Evolutionary conservation across 805 yeast genomes (phyloP), one percentile per base, ranked within the genome.

Genomic region (Zygotorulaspora danielsina): DNA sequence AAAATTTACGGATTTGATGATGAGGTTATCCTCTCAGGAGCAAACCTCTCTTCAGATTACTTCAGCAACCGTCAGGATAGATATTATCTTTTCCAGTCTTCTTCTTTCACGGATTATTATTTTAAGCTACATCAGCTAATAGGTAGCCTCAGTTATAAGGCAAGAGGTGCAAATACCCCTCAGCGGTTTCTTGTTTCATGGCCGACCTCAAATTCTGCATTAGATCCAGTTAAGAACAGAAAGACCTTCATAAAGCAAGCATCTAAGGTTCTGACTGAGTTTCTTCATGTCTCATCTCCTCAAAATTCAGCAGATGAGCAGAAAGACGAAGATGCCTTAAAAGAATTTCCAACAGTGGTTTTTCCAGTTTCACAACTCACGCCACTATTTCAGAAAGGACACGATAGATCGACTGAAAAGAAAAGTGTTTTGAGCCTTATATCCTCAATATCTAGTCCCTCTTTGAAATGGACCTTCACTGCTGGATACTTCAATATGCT

Each of bases 401-500:
- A 42, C 8, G 81, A 81, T 41, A 64, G 70, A 30, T 87, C 96
- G 1, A 93, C 97, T 0, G 98, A 93, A 56, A 79, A 81, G 48
- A 79, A 79, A 6, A 78, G 84, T 0, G 65, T 90, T 21, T 61
- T 84, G 27, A 65, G 81, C 20, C 59, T 84, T 3, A 66, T 85
- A 29, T 72, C 85, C 2, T 71, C 70, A 42, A 52, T 70, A 38
- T 66, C 77, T 35, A 77, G 77, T 52, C 71, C 78, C 18, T 54
- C 64, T 9, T 71, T 80, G 19, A 71, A 70, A 37, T 90, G 96
- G 94, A 75, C 84, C 48, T 81, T 93, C 53, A 93, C 98, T 0
- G 96, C 97, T 0, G 98, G 98, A 2, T 93, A 93, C 60, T 93
- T 93, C 69, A 93, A 93, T 61, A 81, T 93, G 78, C 75, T 81